Conservation (phyloP, 805 yeast genomes). For the Yarrowia deformans region DNA sequence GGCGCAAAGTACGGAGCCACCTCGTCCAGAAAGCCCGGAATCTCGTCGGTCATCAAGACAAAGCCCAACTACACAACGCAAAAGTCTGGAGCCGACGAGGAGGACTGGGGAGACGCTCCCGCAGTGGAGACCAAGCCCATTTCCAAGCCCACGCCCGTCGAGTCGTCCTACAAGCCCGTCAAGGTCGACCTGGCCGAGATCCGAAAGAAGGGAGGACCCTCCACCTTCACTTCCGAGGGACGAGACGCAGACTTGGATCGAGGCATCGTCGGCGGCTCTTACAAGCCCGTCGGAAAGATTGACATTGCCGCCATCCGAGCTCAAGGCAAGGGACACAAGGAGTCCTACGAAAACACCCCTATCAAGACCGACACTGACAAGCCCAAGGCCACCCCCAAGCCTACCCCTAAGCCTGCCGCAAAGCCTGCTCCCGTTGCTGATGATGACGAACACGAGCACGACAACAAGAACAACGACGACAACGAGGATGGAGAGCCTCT, state of each 20-base stretch:
- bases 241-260: conserved; percentile 55
- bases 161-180: conserved; percentile 71
- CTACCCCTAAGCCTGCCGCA: conserved; percentile 39
- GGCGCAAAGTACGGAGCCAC: conserved; percentile 89
- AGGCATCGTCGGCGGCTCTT: conserved; percentile 67
- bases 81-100: conserved; percentile 55
- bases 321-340: conserved; percentile 47
- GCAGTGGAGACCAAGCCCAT: conserved; percentile 47
- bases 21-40: conserved; percentile 42
- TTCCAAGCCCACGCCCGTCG: conserved; percentile 52
- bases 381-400: conserved; percentile 22
- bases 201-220: conserved; percentile 55
- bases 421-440: conserved; percentile 33
- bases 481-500: conserved; percentile 27
- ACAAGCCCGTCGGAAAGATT: conserved; percentile 69
- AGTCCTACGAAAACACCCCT: conserved; percentile 40
- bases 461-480: conserved; percentile 1
- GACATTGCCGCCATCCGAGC: conserved; percentile 57
- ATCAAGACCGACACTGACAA: conserved; percentile 32
- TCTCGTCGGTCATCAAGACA: conserved; percentile 48
- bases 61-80: conserved; percentile 52
- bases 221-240: conserved; percentile 21
- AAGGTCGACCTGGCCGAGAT: conserved; percentile 65
- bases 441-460: not conserved
- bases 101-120: conserved; percentile 73